Evolutionary conservation across 441 rosid genomes (phyloP), one percentile per base, ranked within the genome.

Genomic region (Syzygium syzygioides): DNA sequence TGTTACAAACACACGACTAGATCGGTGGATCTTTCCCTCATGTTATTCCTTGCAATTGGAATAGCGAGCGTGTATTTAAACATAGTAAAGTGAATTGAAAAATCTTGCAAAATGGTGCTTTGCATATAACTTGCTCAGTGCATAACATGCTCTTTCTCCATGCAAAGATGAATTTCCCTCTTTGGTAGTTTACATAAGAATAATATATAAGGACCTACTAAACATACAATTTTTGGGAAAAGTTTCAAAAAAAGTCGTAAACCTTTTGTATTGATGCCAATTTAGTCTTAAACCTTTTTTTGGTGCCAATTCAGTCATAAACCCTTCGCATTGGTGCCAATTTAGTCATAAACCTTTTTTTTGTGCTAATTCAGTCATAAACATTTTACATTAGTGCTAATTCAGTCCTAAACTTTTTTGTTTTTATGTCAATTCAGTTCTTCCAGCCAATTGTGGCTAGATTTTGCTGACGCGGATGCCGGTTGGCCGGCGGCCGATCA

Each of bases 401-500:
- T 45, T 45, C 2, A 45, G 9, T 45, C 48, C 48, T 45, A 45
- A 45, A 45, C n/a, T 1, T 9, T 45, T 45, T 45, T 45, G 9
- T 45, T 2, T 45, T 45, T 45, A 1, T 45, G 0, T 0, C 48
- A 45, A 45, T 45, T 45, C 48, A 45, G 9, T 45, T 9, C 0
- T 45, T 45, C 2, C 1, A 45, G 48, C 9, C 9, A 45, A 45
- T 45, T 45, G 1, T 45, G 48, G 7, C 0, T 2, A 2, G 9
- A 45, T 45, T 45, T 45, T 45, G 48, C 2, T 45, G 8, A 7
- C 7, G 9, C 7, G 9, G 45, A 41, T 7, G 45, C 9, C 1
- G 45, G 9, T 1, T 1, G 0, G 1, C 45, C 9, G 9, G 1
- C 8, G 9, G 9, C 9, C 45, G 1, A 41, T 45, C 2, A 45